phyloP scores from a whole-genome alignment of 2,329 filamentous ascomycete species.

The Colletotrichum musicola region DNA sequence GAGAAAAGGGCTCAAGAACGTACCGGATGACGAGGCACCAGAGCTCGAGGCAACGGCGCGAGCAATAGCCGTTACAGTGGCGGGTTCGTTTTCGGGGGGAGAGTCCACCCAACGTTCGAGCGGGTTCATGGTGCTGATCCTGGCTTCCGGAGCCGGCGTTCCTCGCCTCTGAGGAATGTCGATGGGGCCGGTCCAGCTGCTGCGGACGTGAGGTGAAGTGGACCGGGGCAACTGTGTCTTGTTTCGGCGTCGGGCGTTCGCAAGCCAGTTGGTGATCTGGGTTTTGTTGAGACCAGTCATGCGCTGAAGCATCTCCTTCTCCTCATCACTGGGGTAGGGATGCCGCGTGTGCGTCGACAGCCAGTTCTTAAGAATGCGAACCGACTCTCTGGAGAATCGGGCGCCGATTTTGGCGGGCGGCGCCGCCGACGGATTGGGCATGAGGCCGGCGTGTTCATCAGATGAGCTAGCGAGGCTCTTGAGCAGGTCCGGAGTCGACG shows the following conservation, averaged over 20 bases:
- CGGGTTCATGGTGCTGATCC: slow-evolving; percentile 61
- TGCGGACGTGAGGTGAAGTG: slow-evolving; percentile 76
- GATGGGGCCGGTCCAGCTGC: slow-evolving; percentile 72
- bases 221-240: slow-evolving; percentile 79
- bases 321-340: slow-evolving; percentile 89
- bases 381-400: slow-evolving; percentile 83
- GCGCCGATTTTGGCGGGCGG: slow-evolving; percentile 74
- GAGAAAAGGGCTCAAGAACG: background rate
- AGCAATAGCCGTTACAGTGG: slow-evolving; percentile 70
- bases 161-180: slow-evolving; percentile 77
- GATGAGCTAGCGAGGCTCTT: slow-evolving; percentile 39
- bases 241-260: slow-evolving; percentile 85
- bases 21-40: slow-evolving; percentile 51
- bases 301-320: slow-evolving; percentile 83
- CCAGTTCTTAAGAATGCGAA: slow-evolving; percentile 88
- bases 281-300: slow-evolving; percentile 84
- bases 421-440: slow-evolving; percentile 43
- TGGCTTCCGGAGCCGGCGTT: slow-evolving; percentile 63
- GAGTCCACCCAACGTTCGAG: slow-evolving; percentile 71
- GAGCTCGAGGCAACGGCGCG: slow-evolving; percentile 67
- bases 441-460: slow-evolving; percentile 41
- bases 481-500: slow-evolving; percentile 45
- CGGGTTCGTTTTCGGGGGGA: slow-evolving; percentile 71
- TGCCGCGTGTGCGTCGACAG: slow-evolving; percentile 82
- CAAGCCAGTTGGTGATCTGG: slow-evolving; percentile 93